Evolutionary conservation across 495 filamentous ascomycete genomes (phyloP), one percentile per base, ranked within the genome.

Genomic region (Lichenothelia convexa): DNA sequence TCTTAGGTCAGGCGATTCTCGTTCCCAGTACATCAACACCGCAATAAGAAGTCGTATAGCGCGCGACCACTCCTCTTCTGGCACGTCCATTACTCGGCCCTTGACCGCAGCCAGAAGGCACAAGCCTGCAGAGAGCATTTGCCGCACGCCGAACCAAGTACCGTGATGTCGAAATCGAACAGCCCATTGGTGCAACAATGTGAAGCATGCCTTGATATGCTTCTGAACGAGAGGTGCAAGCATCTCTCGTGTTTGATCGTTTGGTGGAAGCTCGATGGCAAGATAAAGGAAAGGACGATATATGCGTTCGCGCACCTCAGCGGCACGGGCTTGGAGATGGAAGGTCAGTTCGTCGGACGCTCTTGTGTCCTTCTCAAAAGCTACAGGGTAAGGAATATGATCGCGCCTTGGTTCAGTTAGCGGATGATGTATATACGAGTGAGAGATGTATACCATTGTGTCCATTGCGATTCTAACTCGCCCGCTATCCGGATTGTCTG

Each of bases 261-360:
- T 13, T 8, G 13, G 24, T 27, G 9, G 7, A 7, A 7, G 31
- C 7, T 33, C 9, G 15, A 33, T 18, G 7, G 15, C 15, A 16
- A 33, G 11, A 18, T 7, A 33, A 7, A 33, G 15, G 17, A 33
- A 33, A 33, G 31, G 31, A 7, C 31, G 31, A 16, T 33, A 33
- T 33, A 33, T 33, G 17, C 31, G 31, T 18, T 33, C 31, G 7
- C 31, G 31, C 7, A 33, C 18, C 17, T 33, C 31, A 18, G 15
- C 7, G 7, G 11, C 11, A 16, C 31, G 31, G 8, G 31, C 31
- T 16, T 33, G 31, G 7, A 33, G 15, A 16, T 33, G 31, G 31
- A 7, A 33, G 7, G 31, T 8, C 9, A 33, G 31, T 33, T 33
- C 31, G 31, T 9, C 31, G 7, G 7, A 7, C 7, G 31, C 31